Percentiles rank a stretch among this genome's conserved stretches.
phyloP scores from a whole-genome alignment of 164 flowering plant species.

The Annona squamosa region DNA sequence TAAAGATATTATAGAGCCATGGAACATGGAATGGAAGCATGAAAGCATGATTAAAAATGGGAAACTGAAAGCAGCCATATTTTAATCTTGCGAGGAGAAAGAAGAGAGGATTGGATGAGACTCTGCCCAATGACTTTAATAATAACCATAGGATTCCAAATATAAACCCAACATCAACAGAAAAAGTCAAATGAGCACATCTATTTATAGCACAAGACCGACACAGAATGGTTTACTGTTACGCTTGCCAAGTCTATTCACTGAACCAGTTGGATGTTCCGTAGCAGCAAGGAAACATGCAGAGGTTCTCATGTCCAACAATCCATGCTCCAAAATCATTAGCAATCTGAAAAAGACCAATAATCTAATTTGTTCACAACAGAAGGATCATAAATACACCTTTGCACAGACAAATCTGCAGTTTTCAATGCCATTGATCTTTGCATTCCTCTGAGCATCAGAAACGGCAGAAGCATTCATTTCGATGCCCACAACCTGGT shows the following conservation, averaged over 20 bases:
- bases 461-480: constrained; percentile 95
- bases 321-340: neutral
- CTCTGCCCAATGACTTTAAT: no score
- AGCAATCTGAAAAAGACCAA: neutral
- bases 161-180: no score
- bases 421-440: constrained; percentile 79
- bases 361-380: neutral
- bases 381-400: constrained; percentile 31
- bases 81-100: neutral
- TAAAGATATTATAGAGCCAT: neutral
- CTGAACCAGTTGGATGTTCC: neutral
- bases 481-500: constrained; percentile 93
- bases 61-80: neutral
- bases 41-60: neutral
- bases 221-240: neutral
- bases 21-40: neutral
- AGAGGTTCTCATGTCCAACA: neutral
- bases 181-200: neutral
- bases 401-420: constrained; percentile 83
- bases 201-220: neutral
- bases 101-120: neutral
- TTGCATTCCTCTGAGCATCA: constrained; percentile 90
- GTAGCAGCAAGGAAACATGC: neutral
- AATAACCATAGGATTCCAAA: no score
- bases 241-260: neutral